These are phyloP conservation scores for Capsicum rhomboideum DNA, from an alignment of 257 asterid species.

Conservation along the genomic window DNA sequence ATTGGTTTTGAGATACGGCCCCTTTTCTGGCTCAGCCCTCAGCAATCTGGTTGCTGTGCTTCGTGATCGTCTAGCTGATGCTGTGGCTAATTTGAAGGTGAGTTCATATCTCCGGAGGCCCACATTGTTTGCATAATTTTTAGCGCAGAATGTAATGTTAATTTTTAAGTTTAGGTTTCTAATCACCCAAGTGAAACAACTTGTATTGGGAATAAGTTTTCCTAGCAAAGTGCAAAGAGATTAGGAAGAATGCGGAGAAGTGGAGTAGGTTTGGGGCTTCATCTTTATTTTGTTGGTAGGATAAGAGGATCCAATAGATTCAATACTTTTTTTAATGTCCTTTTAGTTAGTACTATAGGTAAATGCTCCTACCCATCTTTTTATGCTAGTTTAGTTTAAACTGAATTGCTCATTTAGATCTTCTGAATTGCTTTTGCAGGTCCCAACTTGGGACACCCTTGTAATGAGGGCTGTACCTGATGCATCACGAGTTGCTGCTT, in stretches of 20 bases:
- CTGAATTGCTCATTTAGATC: not conserved
- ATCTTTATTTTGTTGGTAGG: not conserved
- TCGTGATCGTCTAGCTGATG: conserved; percentile 74
- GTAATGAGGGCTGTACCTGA: conserved; percentile 73
- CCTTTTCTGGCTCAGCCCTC: conserved; percentile 54
- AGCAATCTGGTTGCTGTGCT: conserved; percentile 58
- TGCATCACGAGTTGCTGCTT: conserved; percentile 82
- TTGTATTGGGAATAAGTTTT: not conserved
- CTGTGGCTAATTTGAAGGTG: conserved; percentile 73
- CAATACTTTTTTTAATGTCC: not conserved
- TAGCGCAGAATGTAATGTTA: not conserved
- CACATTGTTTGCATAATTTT: not conserved
- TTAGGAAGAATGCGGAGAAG: not conserved
- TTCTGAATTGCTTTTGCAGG: conserved; percentile 25
- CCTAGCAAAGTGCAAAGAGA: not conserved
- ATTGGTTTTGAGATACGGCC: conserved; percentile 60
- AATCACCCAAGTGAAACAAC: not conserved
- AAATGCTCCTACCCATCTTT: not conserved
- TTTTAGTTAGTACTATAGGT: not conserved
- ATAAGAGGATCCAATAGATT: not conserved
- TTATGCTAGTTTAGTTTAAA: not conserved
- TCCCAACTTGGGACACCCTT: conserved; percentile 76
- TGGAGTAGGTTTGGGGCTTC: not conserved
- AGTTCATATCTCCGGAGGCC: not conserved
- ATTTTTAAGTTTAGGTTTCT: not conserved